Conservation (phyloP, 805 yeast species). For the Zygosaccharomyces rouxii region DNA sequence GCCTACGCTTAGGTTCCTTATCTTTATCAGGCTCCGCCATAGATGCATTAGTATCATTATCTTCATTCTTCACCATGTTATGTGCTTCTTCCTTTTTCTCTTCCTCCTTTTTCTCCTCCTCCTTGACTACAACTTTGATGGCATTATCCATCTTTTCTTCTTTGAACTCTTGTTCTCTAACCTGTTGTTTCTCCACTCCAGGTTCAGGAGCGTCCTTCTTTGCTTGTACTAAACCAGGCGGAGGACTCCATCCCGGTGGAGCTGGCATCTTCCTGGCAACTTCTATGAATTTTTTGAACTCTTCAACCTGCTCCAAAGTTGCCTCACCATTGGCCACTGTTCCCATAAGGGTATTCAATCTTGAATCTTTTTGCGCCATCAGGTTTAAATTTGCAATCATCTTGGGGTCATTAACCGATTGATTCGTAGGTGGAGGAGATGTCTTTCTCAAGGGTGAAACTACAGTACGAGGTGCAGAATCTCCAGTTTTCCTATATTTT, state of each 20-base stretch:
- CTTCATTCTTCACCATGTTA: constrained; percentile 1
- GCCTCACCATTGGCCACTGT: constrained; percentile 84
- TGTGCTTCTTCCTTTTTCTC: constrained; percentile 13
- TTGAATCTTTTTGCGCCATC: constrained; percentile 70
- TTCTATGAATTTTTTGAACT: constrained; percentile 76
- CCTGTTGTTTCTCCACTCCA: constrained; percentile 1
- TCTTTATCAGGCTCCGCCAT: neutral
- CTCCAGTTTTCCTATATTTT: constrained; percentile 8
- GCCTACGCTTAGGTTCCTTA: constrained; percentile 11
- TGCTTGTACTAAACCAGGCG: constrained; percentile 6
- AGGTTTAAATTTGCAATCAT: constrained; percentile 83
- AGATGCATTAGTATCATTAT: neutral
- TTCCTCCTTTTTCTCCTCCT: constrained; percentile 14
- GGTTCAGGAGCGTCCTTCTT: neutral
- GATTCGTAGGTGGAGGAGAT: constrained; percentile 6
- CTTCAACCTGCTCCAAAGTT: constrained; percentile 60
- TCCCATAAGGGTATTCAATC: constrained; percentile 70
- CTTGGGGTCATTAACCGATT: constrained; percentile 60
- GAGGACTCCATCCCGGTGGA: constrained; percentile 38
- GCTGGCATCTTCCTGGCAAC: constrained; percentile 73
- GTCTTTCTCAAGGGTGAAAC: neutral
- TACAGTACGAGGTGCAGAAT: neutral
- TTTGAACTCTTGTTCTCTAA: constrained; percentile 2
- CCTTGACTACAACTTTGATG: constrained; percentile 9
- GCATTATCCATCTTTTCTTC: constrained; percentile 13